Evolutionary conservation across 352 stramenopile genomes (phyloP).

Genomic region (Pythium rhizo-oryzae): DNA sequence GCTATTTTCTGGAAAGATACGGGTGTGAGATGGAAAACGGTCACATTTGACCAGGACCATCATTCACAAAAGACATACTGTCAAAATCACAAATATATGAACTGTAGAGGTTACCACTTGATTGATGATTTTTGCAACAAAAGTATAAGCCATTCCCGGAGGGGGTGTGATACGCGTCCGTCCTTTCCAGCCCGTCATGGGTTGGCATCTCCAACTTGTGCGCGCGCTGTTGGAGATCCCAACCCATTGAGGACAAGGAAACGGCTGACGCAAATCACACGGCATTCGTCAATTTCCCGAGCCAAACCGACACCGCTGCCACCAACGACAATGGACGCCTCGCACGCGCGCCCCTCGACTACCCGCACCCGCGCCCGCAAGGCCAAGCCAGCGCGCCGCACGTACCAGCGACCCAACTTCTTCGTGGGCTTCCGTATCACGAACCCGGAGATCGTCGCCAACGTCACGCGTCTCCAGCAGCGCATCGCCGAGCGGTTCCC

Average conservation of each 20-base stretch:
- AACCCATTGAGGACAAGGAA: background rate
- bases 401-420: conserved; percentile 13
- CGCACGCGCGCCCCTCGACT: too few species aligned
- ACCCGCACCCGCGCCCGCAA: background rate
- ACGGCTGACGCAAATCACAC: background rate
- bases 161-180: too few species aligned
- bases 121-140: background rate
- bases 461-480: conserved; percentile 9
- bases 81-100: background rate
- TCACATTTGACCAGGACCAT: conserved; percentile 16
- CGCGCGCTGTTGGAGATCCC: too few species aligned
- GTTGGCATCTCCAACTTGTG: too few species aligned
- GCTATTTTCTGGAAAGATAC: conserved; percentile 18
- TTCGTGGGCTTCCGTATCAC: conserved; percentile 26
- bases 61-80: background rate
- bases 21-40: background rate
- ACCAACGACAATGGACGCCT: background rate
- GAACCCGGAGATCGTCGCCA: background rate
- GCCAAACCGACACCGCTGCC: background rate
- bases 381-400: background rate
- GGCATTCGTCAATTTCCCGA: background rate
- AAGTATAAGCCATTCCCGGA: background rate
- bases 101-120: background rate
- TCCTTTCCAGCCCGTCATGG: too few species aligned
- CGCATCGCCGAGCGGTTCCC: conserved; percentile 8